Conservation (phyloP, 306 rosid species). For the Medicago arabica region DNA sequence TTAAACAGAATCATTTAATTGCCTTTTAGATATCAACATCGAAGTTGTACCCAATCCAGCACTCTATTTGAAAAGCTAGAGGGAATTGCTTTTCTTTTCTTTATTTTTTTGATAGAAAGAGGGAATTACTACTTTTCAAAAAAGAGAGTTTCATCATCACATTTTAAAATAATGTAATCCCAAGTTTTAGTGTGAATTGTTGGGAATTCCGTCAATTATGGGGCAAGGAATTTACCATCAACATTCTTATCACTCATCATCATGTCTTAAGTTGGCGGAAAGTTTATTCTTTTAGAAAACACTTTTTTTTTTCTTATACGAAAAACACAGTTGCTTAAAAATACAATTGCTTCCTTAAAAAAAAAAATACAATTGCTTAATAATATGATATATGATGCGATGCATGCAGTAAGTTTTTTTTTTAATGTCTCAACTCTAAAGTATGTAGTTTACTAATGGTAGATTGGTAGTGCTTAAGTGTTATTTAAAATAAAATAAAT, state of each 20-base stretch:
- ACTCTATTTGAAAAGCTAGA: constrained; percentile 22
- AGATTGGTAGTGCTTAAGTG: too few species aligned
- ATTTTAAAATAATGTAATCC: constrained; percentile 16
- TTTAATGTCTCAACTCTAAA: too few species aligned
- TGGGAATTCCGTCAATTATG: constrained; percentile 30
- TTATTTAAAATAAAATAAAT: too few species aligned
- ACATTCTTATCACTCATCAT: constrained; percentile 9
- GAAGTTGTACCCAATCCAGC: constrained; percentile 32
- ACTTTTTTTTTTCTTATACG: too few species aligned
- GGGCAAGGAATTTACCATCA: constrained; percentile 25
- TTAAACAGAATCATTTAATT: constrained; percentile 20
- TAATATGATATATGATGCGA: too few species aligned
- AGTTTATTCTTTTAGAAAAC: not conserved
- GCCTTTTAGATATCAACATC: constrained; percentile 32
- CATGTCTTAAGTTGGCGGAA: not conserved
- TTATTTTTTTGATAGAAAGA: not conserved
- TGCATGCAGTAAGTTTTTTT: too few species aligned
- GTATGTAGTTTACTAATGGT: too few species aligned
- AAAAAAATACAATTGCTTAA: too few species aligned
- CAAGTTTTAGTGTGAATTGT: constrained; percentile 2
- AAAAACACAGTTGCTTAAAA: too few species aligned
- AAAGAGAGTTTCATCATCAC: constrained; percentile 1
- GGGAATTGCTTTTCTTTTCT: not conserved
- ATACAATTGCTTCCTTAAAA: too few species aligned
- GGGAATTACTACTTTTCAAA: constrained; percentile 29